Base-by-base conservation (phyloP, 176 grass and related monocot genomes). In the Otatea glauca region DNA sequence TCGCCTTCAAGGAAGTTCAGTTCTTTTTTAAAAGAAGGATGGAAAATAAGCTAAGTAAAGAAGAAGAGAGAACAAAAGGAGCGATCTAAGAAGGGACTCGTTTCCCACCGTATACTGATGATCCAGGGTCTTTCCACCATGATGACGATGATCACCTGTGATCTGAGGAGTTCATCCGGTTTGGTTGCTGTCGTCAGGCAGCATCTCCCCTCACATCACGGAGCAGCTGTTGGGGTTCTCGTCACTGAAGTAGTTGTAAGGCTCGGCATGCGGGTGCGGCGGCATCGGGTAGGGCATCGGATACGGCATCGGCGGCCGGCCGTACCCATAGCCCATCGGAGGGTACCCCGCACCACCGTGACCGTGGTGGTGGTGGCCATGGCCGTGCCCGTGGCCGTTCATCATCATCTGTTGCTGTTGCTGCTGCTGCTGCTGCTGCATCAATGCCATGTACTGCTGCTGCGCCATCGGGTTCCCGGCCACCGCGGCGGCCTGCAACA, bases 221-320 rank as follows among this genome's bases (percentile, higher is more conserved):
- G 88, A 95, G 88, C 93, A 95, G 70, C 90, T 92, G 80, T 89
- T 88, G 53, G 93, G 78, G 65, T 95, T 90, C 81, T 95, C 93
- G 70, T 95, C 93, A 21, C 90, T 95, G 75, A 95, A 95, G 83
- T 88, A 81, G 81, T 88, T 94, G 74, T 92, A 92, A 0, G 83
- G 75, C 10, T 92, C 85, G 0, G 72, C 44, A 8, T 89, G 88
- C n/a, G 62, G 65, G 25, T 90, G 86, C 70, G 82, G 70, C n/a
- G 72, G 85, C 81, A 89, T 65, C 6, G 82, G 82, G 61, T 88
- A 80, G 0, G 21, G 15, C 83, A 86, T 88, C 3, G 84, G 72
- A 55, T 86, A 89, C 4, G 54, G 81, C 68, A 87, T 89, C 1
- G 82, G 84, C 11, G 88, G 90, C 12, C 85, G 85, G 13, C 84